These are phyloP conservation scores for Russula griseocarnosa DNA, from an alignment of 768 basidiomycete species.

Conservation along the genomic window DNA sequence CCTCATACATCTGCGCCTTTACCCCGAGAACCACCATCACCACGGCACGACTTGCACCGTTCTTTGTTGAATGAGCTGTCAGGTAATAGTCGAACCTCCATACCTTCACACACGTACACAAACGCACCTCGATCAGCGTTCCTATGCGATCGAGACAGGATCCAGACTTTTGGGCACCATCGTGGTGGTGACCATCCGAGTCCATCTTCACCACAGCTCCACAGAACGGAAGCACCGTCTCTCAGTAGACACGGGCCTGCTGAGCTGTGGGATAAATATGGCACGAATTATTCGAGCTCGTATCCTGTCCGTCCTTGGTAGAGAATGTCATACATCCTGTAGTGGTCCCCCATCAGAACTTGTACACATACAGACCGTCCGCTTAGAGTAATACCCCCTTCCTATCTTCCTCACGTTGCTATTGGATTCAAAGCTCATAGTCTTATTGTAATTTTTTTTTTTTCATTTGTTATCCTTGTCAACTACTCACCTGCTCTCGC, in stretches of 20 bases:
- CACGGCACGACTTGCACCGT: background rate
- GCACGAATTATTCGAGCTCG: constrained; percentile 19
- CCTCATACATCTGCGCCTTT: constrained; percentile 17
- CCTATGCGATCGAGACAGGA: constrained; percentile 15
- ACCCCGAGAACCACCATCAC: constrained; percentile 10
- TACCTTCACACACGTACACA: constrained; percentile 13
- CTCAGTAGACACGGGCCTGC: constrained; percentile 2
- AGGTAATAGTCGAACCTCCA: constrained; percentile 13
- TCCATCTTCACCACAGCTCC: background rate
- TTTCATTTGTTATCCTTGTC: background rate
- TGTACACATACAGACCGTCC: constrained; percentile 1
- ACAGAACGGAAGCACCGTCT: constrained; percentile 8
- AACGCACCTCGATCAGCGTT: constrained; percentile 7
- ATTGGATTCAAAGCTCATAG: constrained; percentile 13
- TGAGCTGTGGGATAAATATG: constrained; percentile 14
- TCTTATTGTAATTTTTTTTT: constrained; percentile 14
- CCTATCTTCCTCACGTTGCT: background rate
- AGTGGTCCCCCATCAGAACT: background rate
- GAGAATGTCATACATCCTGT: background rate
- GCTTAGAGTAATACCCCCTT: constrained; percentile 6
- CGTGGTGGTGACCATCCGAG: background rate
- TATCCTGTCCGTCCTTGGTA: constrained; percentile 28
- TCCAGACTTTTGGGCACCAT: constrained; percentile 5
- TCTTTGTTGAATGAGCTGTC: constrained; percentile 5
- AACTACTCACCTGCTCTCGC: background rate